Conservation (phyloP, 148 eudicot genomes). For the Diospyros lotus region DNA sequence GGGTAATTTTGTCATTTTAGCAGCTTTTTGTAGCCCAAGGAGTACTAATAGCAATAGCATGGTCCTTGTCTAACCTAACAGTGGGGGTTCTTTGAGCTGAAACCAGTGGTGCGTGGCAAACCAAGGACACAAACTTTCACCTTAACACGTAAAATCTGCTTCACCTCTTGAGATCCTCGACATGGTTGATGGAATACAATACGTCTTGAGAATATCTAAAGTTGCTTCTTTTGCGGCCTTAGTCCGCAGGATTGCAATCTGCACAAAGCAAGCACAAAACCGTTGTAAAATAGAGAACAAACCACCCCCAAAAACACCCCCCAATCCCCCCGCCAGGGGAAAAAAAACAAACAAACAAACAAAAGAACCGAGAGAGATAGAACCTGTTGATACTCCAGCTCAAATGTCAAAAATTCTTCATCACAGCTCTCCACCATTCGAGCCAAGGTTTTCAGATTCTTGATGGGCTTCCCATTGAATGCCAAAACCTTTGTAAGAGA, state of each 20-base stretch:
- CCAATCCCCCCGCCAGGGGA: neutral
- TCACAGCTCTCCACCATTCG: slow-evolving; percentile 37
- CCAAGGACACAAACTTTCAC: neutral
- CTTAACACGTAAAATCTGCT: neutral
- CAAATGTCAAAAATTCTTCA: slow-evolving; percentile 37
- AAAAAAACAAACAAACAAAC: neutral
- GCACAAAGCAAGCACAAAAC: neutral
- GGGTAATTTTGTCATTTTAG: too few species aligned
- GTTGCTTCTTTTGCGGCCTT: slow-evolving; percentile 41
- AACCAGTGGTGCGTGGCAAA: neutral
- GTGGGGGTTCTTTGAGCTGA: neutral
- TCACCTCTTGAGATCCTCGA: slow-evolving; percentile 41
- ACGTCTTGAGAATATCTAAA: slow-evolving; percentile 34
- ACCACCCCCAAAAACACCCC: too few species aligned
- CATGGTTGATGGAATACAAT: slow-evolving; percentile 45
- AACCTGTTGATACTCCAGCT: slow-evolving; percentile 44
- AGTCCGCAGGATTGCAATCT: slow-evolving; percentile 36
- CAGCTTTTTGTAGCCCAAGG: too few species aligned
- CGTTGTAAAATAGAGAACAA: too few species aligned
- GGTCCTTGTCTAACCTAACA: too few species aligned
- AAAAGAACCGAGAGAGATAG: slow-evolving; percentile 4
- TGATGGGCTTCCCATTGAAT: slow-evolving; percentile 43
- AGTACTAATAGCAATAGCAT: too few species aligned
- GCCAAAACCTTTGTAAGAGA: slow-evolving; percentile 28
- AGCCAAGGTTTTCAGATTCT: slow-evolving; percentile 43